Evolutionary conservation across 257 asterid species (phyloP).

Genomic region (Scutellaria barbata): DNA sequence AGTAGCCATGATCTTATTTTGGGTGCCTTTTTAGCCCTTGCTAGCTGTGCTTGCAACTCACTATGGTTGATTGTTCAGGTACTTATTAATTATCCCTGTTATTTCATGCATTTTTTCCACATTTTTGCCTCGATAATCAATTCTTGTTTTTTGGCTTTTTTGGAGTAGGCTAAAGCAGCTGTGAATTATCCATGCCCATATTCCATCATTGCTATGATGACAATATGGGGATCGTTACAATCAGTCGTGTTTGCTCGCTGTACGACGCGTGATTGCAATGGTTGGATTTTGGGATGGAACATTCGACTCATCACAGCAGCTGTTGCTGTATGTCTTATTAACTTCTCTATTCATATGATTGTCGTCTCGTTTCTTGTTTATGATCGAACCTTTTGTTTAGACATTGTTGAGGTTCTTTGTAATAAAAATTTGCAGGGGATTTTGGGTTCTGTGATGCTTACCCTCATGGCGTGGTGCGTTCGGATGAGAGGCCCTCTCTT

Average conservation of each 20-base stretch:
- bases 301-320: constrained; percentile 54
- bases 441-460: constrained; percentile 50
- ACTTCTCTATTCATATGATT: background rate
- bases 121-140: no score
- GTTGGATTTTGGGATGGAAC: constrained; percentile 66
- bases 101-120: no score
- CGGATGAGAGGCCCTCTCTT: constrained; percentile 63
- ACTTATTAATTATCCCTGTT: no score
- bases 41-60: constrained; percentile 54
- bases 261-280: constrained; percentile 53
- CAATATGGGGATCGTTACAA: constrained; percentile 51
- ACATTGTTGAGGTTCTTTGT: background rate
- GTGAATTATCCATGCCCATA: constrained; percentile 65
- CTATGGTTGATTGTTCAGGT: constrained; percentile 77
- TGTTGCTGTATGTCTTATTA: constrained; percentile 46
- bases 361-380: no score
- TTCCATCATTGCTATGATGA: constrained; percentile 61
- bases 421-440: constrained; percentile 44
- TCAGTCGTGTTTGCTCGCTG: constrained; percentile 46
- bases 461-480: constrained; percentile 56
- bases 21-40: constrained; percentile 58
- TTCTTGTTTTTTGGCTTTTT: no score
- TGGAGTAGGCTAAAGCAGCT: constrained; percentile 49
- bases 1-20: constrained; percentile 34
- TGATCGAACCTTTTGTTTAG: no score